Evolutionary conservation across 1,139 yeast species (phyloP), one percentile per base, ranked within the genome.

Genomic region (Scheffersomyces insectosa): DNA sequence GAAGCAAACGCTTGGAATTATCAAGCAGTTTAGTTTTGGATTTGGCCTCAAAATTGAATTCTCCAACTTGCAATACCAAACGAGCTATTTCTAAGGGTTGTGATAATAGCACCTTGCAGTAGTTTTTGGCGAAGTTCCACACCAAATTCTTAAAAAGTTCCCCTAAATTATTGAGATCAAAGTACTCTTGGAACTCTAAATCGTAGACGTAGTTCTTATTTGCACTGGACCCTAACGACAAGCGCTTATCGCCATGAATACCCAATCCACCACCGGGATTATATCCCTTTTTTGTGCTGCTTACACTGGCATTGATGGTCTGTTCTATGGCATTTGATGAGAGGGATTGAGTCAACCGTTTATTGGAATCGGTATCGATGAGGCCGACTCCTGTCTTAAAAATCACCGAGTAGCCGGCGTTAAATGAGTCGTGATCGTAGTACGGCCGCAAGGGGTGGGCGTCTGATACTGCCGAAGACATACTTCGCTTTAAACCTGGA

Each of bases 61-160:
- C 80, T 2, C 96, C 96, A 28, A 88, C 86, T 62, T 93, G 99
- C 44, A 90, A 65, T 33, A 90, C 73, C 49, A 89, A 71, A 43
- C 95, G 75, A 4, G 88, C 82, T 29, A 88, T 86, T 56, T 93
- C 97, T 63, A 91, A 84, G 1, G 99, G 99, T 63, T 93, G 98
- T 16, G 89, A 80, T 20, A 86, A 61, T 33, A 88, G 62, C 40
- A 84, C 80, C 49, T 80, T 83, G 45, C 80, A 66, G 65, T 90
- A 90, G 50, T 83, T 84, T 51, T 81, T 80, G 39, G 83, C 59
- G 54, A 88, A 83, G 36, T 87, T 81, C 62, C 77, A 73, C 41
- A 76, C 54, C 60, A 88, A 64, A 52, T 80, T 79, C 49, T 72
- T 70, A 12, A 80, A 51, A 40, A 84, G 62, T 49, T 81, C 86